A percentile compares a stretch with the other conserved stretches of the same genome.
phyloP scores from a whole-genome alignment of 257 asterid species.

The Solanum corneliomulleri region DNA sequence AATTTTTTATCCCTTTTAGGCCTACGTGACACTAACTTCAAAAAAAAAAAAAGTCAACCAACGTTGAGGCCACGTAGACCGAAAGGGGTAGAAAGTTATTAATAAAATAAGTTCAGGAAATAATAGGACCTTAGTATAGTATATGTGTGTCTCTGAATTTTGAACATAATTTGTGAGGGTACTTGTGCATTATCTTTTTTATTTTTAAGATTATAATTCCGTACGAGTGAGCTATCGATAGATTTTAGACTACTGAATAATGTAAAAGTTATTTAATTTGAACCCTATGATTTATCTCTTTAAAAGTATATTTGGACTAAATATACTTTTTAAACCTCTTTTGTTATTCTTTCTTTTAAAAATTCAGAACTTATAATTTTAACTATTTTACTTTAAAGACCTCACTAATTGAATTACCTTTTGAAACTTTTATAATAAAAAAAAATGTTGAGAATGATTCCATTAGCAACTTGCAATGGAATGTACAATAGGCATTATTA shows the following conservation, averaged over 20 bases:
- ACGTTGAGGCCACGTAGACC: fast-evolving
- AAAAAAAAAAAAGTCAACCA: no score
- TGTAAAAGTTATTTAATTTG: neutral
- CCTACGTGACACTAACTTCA: no score
- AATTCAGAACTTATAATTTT: neutral
- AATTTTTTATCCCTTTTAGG: no score
- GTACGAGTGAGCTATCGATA: neutral
- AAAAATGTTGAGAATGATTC: neutral
- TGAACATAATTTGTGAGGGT: no score
- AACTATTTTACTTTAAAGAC: neutral
- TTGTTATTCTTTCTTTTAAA: neutral
- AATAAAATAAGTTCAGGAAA: no score
- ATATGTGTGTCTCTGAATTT: no score
- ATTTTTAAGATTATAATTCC: neutral
- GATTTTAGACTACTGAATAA: neutral
- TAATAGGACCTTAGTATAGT: no score
- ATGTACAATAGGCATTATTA: neutral
- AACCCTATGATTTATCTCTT: neutral
- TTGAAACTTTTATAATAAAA: neutral
- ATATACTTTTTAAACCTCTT: neutral
- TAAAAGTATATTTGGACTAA: neutral
- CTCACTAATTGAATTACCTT: neutral
- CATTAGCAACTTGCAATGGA: neutral
- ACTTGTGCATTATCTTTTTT: fast-evolving
- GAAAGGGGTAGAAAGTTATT: no score